These are phyloP conservation scores for Gamarada debralockiae DNA, from an alignment of 495 filamentous ascomycete species.

Conservation along the genomic window DNA sequence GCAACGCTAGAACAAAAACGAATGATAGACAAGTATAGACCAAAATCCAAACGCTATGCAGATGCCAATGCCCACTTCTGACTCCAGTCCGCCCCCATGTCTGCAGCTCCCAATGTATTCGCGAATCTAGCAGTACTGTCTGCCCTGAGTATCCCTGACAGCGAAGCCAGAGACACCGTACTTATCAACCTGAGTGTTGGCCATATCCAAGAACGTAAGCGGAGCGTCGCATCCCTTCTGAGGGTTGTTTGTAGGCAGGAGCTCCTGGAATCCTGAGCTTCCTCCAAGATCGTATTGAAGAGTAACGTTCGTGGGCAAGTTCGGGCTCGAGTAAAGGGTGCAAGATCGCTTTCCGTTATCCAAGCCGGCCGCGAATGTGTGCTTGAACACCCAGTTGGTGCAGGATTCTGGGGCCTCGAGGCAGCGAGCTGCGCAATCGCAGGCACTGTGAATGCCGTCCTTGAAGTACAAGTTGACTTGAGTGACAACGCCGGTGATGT, in stretches of 20 bases:
- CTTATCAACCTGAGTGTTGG: not conserved
- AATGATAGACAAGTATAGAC: no score
- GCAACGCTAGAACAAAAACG: no score
- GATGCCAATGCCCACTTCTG: no score
- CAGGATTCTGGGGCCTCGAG: slow-evolving; percentile 2
- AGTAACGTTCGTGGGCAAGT: slow-evolving; percentile 10
- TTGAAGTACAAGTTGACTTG: slow-evolving; percentile 9
- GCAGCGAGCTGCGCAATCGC: slow-evolving; percentile 11
- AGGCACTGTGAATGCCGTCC: slow-evolving; percentile 10
- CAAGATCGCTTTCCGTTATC: slow-evolving; percentile 8
- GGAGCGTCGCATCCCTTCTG: slow-evolving; percentile 10
- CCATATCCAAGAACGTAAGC: slow-evolving; percentile 10
- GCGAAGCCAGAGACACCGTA: slow-evolving; percentile 13
- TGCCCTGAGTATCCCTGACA: not conserved
- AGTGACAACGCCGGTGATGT: slow-evolving; percentile 17
- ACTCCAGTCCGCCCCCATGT: no score
- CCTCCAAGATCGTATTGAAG: slow-evolving; percentile 4
- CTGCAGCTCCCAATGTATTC: no score
- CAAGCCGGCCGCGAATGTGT: slow-evolving; percentile 4
- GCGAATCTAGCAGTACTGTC: slow-evolving; percentile 13
- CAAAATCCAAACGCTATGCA: no score
- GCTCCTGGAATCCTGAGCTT: not conserved
- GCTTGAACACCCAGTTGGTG: slow-evolving; percentile 18
- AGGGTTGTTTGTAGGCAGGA: not conserved
- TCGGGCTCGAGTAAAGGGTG: slow-evolving; percentile 11